Percentiles rank a stretch among this genome's conserved stretches.
Evolutionary conservation across 2,329 filamentous ascomycete species (phyloP).

Genomic region (Tolypocladium cylindrosporum): DNA sequence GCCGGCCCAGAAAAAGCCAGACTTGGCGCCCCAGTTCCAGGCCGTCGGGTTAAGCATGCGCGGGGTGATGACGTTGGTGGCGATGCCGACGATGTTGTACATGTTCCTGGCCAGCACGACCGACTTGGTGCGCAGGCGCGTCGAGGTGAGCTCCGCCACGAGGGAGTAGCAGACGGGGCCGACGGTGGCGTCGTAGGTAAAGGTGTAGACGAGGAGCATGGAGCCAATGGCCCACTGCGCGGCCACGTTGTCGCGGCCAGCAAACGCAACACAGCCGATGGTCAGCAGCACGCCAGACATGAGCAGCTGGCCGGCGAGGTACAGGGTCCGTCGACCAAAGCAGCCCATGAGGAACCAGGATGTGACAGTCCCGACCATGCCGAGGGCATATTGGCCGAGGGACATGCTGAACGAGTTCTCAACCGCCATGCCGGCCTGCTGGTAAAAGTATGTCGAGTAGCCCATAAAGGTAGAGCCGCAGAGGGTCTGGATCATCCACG

Average conservation of each 20-base stretch:
- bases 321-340: constrained; percentile 35
- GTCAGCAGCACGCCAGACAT: constrained; percentile 31
- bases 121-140: constrained; percentile 34
- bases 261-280: constrained; percentile 45
- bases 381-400: constrained; percentile 32
- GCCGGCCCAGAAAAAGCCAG: constrained; percentile 34
- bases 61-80: constrained; percentile 34
- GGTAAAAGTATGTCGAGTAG: constrained; percentile 46
- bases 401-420: constrained; percentile 28
- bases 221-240: constrained; percentile 38
- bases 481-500: constrained; percentile 29
- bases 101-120: constrained; percentile 33
- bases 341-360: constrained; percentile 34
- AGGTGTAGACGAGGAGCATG: constrained; percentile 32
- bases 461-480: constrained; percentile 38
- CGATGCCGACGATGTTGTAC: constrained; percentile 39
- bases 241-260: constrained; percentile 31
- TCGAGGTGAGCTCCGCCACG: constrained; percentile 45
- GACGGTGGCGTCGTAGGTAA: constrained; percentile 29
- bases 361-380: constrained; percentile 31
- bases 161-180: constrained; percentile 69
- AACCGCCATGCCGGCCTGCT: constrained; percentile 29
- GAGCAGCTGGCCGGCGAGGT: constrained; percentile 36
- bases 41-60: constrained; percentile 36
- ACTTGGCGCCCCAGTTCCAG: constrained; percentile 38